phyloP scores from a whole-genome alignment of 345 rosid species.

The Aethionema arabicum region DNA sequence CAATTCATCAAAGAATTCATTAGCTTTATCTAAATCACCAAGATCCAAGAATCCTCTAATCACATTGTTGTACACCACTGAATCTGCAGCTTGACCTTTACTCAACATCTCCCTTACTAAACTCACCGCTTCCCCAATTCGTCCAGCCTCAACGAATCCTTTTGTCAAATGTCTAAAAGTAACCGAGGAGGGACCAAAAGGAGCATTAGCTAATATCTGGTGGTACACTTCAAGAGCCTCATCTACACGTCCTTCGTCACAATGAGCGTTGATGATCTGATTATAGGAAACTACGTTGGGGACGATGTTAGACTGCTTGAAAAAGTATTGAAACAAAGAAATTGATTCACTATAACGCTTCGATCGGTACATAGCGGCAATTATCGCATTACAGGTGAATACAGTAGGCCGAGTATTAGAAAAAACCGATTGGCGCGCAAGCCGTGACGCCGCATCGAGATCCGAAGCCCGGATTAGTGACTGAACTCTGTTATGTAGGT shows the following conservation, averaged over 20 bases:
- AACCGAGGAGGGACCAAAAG: slow-evolving; percentile 76
- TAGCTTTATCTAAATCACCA: slow-evolving; percentile 80
- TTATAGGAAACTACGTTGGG: slow-evolving; percentile 95
- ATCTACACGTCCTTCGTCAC: slow-evolving; percentile 85
- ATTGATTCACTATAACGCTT: slow-evolving; percentile 78
- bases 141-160: slow-evolving; percentile 75
- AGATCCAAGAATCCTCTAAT: slow-evolving; percentile 69
- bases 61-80: slow-evolving; percentile 75
- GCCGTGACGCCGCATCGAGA: slow-evolving; percentile 79
- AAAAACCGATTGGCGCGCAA: slow-evolving; percentile 79
- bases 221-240: slow-evolving; percentile 64
- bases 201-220: slow-evolving; percentile 65
- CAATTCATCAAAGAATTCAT: slow-evolving; percentile 85
- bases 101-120: slow-evolving; percentile 82
- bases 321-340: slow-evolving; percentile 73
- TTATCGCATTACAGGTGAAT: slow-evolving; percentile 96
- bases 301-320: slow-evolving; percentile 69
- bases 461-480: slow-evolving; percentile 92
- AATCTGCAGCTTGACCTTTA: slow-evolving; percentile 95
- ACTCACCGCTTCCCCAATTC: slow-evolving; percentile 78
- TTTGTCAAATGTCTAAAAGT: slow-evolving; percentile 93
- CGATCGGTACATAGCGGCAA: slow-evolving; percentile 90
- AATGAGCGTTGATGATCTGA: slow-evolving; percentile 80
- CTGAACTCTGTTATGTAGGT: slow-evolving; percentile 89
- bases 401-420: slow-evolving; percentile 79